Evolutionary conservation across 768 basidiomycete genomes (phyloP).

Genomic region (Trametes punicea): DNA sequence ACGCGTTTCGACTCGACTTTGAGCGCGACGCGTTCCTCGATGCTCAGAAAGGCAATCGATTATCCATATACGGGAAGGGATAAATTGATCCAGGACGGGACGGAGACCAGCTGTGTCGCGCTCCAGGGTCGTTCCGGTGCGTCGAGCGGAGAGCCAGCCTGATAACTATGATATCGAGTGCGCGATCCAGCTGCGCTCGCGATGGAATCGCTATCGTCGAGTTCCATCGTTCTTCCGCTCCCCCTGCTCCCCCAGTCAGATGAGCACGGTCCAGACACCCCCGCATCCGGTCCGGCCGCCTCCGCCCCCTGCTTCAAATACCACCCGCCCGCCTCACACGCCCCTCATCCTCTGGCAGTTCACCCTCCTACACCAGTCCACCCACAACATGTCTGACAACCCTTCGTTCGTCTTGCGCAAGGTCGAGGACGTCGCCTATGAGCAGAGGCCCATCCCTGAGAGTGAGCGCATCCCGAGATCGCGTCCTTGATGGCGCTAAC

Average conservation of each 20-base stretch:
- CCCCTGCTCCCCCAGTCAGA: slow-evolving; percentile 10
- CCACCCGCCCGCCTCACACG: slow-evolving; percentile 1
- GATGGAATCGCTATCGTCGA: slow-evolving; percentile 16
- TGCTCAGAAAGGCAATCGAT: not conserved
- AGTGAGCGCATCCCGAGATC: slow-evolving; percentile 33
- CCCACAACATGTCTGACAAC: slow-evolving; percentile 61
- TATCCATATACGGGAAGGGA: slow-evolving; percentile 2
- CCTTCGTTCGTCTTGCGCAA: slow-evolving; percentile 74
- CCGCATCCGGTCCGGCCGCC: slow-evolving; percentile 20
- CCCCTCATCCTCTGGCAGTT: not conserved
- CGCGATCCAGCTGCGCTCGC: not conserved
- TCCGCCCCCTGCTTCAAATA: slow-evolving; percentile 16
- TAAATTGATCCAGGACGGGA: slow-evolving; percentile 5
- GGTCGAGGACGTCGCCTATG: slow-evolving; percentile 66
- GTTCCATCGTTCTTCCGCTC: slow-evolving; percentile 11
- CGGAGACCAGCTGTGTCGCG: not conserved
- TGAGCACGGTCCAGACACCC: slow-evolving; percentile 20
- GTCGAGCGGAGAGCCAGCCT: not conserved
- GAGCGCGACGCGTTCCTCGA: not conserved
- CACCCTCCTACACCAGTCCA: slow-evolving; percentile 7
- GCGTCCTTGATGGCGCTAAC: not conserved
- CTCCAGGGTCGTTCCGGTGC: not conserved
- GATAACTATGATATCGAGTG: too few relatives aligned
- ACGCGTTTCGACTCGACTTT: too few relatives aligned
- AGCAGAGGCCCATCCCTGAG: slow-evolving; percentile 72